Percentiles rank a stretch among this genome's conserved stretches.
Conservation (phyloP, 345 rosid species). For the Camelina sativa region DNA sequence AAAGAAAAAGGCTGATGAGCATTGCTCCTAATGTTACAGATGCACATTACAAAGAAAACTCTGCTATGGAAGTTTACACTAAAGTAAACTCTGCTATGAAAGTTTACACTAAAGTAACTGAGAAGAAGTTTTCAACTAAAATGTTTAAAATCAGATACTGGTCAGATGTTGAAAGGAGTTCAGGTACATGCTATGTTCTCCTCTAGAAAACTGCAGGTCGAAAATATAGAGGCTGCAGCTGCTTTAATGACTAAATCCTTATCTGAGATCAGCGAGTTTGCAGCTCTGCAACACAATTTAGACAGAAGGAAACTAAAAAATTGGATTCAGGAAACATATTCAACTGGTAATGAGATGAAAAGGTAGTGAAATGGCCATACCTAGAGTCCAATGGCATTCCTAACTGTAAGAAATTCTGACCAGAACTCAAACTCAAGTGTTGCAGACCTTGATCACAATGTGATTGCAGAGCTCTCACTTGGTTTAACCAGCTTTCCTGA, state of each 20-base stretch:
- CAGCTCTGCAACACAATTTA: constrained; percentile 51
- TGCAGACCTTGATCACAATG: constrained; percentile 85
- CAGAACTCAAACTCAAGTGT: constrained; percentile 48
- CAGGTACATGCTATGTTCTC: constrained; percentile 72
- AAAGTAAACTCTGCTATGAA: constrained; percentile 31
- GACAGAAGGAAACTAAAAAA: constrained; percentile 16
- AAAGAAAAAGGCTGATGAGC: constrained; percentile 27
- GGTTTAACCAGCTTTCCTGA: constrained; percentile 81
- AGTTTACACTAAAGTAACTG: constrained; percentile 28
- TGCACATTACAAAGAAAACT: constrained; percentile 26
- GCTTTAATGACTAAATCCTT: constrained; percentile 79
- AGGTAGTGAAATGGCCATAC: constrained; percentile 41
- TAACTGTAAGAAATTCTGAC: constrained; percentile 51
- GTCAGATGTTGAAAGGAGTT: constrained; percentile 35
- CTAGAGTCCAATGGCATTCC: constrained; percentile 44
- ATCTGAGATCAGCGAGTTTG: constrained; percentile 51
- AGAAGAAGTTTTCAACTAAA: constrained; percentile 27
- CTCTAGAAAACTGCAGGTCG: constrained; percentile 75
- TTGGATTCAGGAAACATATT: not conserved
- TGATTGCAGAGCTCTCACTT: constrained; percentile 72
- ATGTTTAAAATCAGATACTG: constrained; percentile 28
- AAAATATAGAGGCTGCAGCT: constrained; percentile 92
- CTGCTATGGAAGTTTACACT: constrained; percentile 32
- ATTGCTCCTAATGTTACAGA: constrained; percentile 42
- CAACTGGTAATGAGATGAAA: constrained; percentile 47